Evolutionary conservation across 2,329 filamentous ascomycete genomes (phyloP), one percentile per base, ranked within the genome.

Genomic region (Ophiostoma novo-ulmi): DNA sequence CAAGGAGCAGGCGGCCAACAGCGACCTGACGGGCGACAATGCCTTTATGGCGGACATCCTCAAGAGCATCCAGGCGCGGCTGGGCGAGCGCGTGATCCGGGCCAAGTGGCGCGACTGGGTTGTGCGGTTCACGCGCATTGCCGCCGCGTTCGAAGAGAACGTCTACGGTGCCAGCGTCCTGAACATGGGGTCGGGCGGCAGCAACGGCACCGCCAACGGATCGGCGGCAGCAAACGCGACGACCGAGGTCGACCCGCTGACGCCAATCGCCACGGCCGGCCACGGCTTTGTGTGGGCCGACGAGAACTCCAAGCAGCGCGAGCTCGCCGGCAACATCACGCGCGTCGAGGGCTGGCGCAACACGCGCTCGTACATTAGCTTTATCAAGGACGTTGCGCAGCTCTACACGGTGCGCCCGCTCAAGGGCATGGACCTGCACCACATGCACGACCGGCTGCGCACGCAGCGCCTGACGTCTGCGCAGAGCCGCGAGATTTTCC

Each of bases 211-310:
- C 38, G 69, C 48, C 31, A 48, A 14, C 22, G 31, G 31, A 31
- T 31, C 31, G 31, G 64, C 22, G 17, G 44, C 41, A 2, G 26
- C 35, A 10, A 61, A 61, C 14, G 52, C 22, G 7, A 20, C 38
- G 22, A 20, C 92, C 74, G 91, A 94, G 76, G 83, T 85, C 58
- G 88, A 89, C 55, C 80, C 84, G 72, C n/a, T 67, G 64, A 52
- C 65, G 26, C 14, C 36, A 44, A 26, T 64, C 61, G 69, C 70
- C 44, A 58, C 64, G 36, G 26, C 61, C 5, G 94, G 94, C 0
- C 95, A 98, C 78, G 95, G 95, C 58, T 98, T 97, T 78, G 94
- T 99, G 44, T 99, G 95, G 95, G 82, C 90, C 3, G 92, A 97
- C 76, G 93, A 97, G 70, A 82, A 84, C 58, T 85, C 90, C 8